Conservation (phyloP, 192 early-diverging fungal genomes). For the Coemansia reversa region DNA sequence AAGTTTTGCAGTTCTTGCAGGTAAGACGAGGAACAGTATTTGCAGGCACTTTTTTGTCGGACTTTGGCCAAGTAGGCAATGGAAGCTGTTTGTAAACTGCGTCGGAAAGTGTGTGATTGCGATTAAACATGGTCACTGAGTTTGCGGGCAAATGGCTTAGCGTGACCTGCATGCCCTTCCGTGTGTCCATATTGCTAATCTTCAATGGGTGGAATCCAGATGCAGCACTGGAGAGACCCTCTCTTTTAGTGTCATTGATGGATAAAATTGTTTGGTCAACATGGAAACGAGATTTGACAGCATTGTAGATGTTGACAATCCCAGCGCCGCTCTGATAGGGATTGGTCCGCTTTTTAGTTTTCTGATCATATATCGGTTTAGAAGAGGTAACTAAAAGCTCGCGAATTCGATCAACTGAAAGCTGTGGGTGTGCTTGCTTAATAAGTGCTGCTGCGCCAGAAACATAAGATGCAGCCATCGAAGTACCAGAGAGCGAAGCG, state of each 20-base stretch:
- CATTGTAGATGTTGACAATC: constrained; percentile 64
- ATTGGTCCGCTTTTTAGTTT: background rate
- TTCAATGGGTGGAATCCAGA: constrained; percentile 15
- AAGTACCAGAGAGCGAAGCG: constrained; percentile 64
- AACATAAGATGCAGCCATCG: constrained; percentile 76
- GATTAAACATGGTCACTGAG: constrained; percentile 34
- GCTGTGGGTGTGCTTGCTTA: constrained; percentile 47
- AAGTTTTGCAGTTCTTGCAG: no score
- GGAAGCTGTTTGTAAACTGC: background rate
- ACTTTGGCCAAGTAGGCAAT: constrained; percentile 20
- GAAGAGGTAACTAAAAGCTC: constrained; percentile 1
- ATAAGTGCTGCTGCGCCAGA: constrained; percentile 66
- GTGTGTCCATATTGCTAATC: constrained; percentile 25
- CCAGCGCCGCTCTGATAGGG: constrained; percentile 65
- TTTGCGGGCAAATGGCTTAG: constrained; percentile 12
- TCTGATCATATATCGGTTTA: background rate
- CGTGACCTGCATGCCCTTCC: constrained; percentile 12
- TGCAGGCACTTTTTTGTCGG: background rate
- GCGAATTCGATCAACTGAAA: constrained; percentile 7
- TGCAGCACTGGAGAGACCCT: background rate
- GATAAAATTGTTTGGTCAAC: constrained; percentile 60
- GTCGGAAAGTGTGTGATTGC: constrained; percentile 18
- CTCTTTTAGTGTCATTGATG: constrained; percentile 39
- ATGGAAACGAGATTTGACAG: constrained; percentile 54
- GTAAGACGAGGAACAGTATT: constrained; percentile 12